Evolutionary conservation across 1,139 yeast species (phyloP).

Genomic region (Citeromyces hawaiiensis): DNA sequence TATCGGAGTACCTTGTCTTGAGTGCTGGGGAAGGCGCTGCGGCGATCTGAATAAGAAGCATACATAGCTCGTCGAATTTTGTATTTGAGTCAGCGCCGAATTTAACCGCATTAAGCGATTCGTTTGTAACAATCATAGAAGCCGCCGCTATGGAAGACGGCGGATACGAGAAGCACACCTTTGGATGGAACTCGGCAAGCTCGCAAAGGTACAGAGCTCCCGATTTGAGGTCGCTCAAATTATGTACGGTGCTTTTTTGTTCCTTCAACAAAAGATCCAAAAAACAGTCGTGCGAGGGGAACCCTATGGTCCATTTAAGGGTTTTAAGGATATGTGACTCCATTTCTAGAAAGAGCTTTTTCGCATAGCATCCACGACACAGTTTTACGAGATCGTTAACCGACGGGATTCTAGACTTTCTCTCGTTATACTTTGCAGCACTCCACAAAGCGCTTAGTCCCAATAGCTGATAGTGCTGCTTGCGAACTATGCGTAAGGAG

Average conservation of each 20-base stretch:
- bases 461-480: slow-evolving; percentile 48
- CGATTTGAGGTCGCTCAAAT: slow-evolving; percentile 33
- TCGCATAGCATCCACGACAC: slow-evolving; percentile 50
- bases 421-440: slow-evolving; percentile 58
- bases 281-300: slow-evolving; percentile 50
- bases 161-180: slow-evolving; percentile 39
- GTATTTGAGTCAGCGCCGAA: not conserved
- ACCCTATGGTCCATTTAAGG: slow-evolving; percentile 39
- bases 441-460: slow-evolving; percentile 69
- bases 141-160: slow-evolving; percentile 46
- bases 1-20: slow-evolving; percentile 1
- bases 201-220: slow-evolving; percentile 54
- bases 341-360: slow-evolving; percentile 49
- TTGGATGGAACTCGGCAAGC: slow-evolving; percentile 48
- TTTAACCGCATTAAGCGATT: slow-evolving; percentile 1
- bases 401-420: slow-evolving; percentile 52
- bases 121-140: slow-evolving; percentile 18
- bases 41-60: slow-evolving; percentile 1
- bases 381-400: slow-evolving; percentile 40
- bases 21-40: slow-evolving; percentile 1
- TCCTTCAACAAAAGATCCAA: slow-evolving; percentile 37
- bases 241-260: slow-evolving; percentile 14
- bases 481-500: slow-evolving; percentile 32
- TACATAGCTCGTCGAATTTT: slow-evolving; percentile 1
- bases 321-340: slow-evolving; percentile 54